Percentiles rank a stretch among this genome's conserved stretches.
phyloP scores from a whole-genome alignment of 371 early-diverging fungal species.

The Circinella umbellata region DNA sequence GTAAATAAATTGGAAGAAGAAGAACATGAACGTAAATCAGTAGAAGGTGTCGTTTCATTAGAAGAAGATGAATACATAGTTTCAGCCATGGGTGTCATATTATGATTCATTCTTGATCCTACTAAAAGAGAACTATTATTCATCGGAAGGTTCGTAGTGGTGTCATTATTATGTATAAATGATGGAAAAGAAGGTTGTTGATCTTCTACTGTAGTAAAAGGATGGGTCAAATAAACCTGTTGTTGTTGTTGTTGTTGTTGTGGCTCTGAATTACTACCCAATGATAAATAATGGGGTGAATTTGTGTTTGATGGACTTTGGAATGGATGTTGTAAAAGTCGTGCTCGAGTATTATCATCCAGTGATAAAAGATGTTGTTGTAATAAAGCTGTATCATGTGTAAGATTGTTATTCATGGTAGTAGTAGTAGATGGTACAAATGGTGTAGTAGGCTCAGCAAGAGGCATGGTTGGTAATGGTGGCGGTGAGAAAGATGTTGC shows the following conservation, averaged over 20 bases:
- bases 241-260: background rate
- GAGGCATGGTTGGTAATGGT: background rate
- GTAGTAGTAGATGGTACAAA: conserved; percentile 4
- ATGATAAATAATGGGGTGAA: no score
- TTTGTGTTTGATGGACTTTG: background rate
- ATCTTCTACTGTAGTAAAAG: background rate
- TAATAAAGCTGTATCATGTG: background rate
- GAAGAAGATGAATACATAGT: background rate
- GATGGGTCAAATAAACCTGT: background rate
- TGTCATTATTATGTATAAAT: background rate
- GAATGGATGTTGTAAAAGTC: conserved; percentile 3
- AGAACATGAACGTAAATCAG: background rate
- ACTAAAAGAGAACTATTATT: no score
- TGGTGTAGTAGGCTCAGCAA: background rate
- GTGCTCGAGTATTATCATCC: background rate
- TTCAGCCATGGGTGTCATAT: background rate
- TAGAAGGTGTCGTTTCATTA: background rate
- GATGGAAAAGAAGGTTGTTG: background rate
- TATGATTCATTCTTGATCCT: no score
- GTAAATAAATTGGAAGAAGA: background rate
- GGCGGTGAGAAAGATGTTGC: background rate
- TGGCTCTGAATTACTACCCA: no score
- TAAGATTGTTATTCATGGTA: background rate
- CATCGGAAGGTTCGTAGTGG: no score
- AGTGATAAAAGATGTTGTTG: conserved; percentile 3